These are phyloP conservation scores for Peniophora sp. DNA, from an alignment of 1,284 basidiomycete genomes.

Conservation along the genomic window DNA sequence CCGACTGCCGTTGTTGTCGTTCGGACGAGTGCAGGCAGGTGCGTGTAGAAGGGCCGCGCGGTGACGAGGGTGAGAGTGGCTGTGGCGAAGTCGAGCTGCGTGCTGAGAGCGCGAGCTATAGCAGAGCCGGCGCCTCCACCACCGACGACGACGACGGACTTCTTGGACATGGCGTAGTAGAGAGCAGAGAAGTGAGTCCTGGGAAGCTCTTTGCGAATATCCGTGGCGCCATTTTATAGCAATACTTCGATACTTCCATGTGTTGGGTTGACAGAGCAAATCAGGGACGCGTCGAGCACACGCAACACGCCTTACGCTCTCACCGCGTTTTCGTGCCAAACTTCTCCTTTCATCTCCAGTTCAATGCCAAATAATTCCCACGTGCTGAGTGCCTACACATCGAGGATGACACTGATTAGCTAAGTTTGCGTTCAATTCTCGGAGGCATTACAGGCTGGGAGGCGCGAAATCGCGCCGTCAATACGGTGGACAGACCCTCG, in stretches of 20 bases:
- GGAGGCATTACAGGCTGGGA: no score
- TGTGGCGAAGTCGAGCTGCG: slow-evolving; percentile 26
- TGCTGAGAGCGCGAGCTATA: slow-evolving; percentile 26
- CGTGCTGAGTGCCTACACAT: no score
- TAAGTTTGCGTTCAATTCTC: no score
- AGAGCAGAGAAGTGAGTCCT: not conserved
- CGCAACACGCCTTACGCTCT: not conserved
- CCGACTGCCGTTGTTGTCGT: slow-evolving; percentile 28
- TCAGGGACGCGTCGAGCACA: not conserved
- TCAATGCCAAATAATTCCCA: no score
- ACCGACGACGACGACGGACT: slow-evolving; percentile 34
- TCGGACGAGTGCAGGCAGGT: slow-evolving; percentile 30
- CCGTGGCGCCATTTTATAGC: no score
- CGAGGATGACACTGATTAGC: no score
- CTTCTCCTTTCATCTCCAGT: not conserved
- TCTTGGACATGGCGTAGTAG: not conserved
- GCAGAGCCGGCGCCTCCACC: slow-evolving; percentile 29
- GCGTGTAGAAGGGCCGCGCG: slow-evolving; percentile 26
- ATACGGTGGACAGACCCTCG: no score
- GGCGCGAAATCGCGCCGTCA: no score
- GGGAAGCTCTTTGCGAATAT: not conserved
- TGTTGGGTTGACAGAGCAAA: not conserved
- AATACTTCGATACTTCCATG: not conserved
- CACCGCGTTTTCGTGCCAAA: not conserved
- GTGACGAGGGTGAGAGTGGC: slow-evolving; percentile 34